A percentile compares a stretch with the other conserved stretches of the same genome.
These are phyloP conservation scores for Cyberlindnera amylophila DNA, from an alignment of 805 yeast species.

Conservation along the genomic window DNA sequence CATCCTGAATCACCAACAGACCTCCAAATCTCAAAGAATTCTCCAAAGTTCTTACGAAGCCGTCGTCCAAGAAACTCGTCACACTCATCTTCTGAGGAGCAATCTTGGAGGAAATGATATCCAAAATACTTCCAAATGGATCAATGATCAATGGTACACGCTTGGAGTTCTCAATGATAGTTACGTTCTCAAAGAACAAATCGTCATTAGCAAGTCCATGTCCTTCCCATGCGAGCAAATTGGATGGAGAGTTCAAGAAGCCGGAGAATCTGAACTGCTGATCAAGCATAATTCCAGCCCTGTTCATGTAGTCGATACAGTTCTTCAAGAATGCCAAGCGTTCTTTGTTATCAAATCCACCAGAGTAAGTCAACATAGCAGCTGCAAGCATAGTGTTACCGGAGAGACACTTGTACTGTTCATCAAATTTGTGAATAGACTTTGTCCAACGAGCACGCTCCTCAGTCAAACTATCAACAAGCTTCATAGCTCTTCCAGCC, in stretches of 20 bases:
- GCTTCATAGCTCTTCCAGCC: conserved; percentile 55
- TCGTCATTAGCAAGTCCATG: conserved; percentile 56
- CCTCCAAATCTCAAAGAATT: conserved; percentile 85
- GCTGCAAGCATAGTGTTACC: conserved; percentile 70
- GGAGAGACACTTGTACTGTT: conserved; percentile 41
- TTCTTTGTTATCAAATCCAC: conserved; percentile 47
- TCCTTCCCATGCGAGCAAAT: conserved; percentile 47
- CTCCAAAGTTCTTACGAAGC: conserved; percentile 66
- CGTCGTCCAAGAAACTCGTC: conserved; percentile 69
- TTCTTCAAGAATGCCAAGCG: conserved; percentile 34
- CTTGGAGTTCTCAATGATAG: conserved; percentile 39
- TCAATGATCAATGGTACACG: conserved; percentile 65
- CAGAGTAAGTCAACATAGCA: conserved; percentile 57
- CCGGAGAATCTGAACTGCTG: conserved; percentile 31
- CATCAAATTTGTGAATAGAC: conserved; percentile 48
- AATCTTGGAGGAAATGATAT: conserved; percentile 34
- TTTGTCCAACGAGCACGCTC: conserved; percentile 77
- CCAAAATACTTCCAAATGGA: conserved; percentile 51
- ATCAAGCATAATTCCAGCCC: conserved; percentile 38
- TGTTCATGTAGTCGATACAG: conserved; percentile 37
- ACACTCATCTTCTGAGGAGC: conserved; percentile 39
- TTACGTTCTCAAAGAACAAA: conserved; percentile 58
- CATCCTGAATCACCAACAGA: conserved; percentile 65
- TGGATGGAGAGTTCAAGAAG: conserved; percentile 38
- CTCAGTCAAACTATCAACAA: conserved; percentile 57